A percentile compares a stretch with the other conserved stretches of the same genome.
These are phyloP conservation scores for Spiromastix sp. DNA, from an alignment of 2,329 filamentous ascomycete species.

Conservation along the genomic window DNA sequence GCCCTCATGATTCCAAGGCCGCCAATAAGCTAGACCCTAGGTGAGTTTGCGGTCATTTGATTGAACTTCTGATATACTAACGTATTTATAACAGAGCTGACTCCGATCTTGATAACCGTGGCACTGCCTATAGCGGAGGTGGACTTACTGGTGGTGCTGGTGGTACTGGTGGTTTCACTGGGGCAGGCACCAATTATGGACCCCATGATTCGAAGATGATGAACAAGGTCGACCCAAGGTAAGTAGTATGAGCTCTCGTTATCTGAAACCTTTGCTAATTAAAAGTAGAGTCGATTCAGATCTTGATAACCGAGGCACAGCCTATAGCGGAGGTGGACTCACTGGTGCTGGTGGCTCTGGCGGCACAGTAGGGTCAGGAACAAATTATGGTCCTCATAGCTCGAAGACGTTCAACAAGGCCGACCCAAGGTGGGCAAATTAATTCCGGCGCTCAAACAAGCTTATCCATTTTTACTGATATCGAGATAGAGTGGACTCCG, in stretches of 20 bases:
- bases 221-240: constrained; percentile 33
- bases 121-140: background rate
- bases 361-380: too few species aligned
- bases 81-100: too few species aligned
- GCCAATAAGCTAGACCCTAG: constrained; percentile 31
- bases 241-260: too few species aligned
- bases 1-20: constrained; percentile 28
- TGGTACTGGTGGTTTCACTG: background rate
- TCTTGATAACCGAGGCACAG: background rate
- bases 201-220: constrained; percentile 28
- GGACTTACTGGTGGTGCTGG: too few species aligned
- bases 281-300: background rate
- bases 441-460: too few species aligned
- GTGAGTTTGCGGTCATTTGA: constrained; percentile 20
- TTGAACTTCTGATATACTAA: too few species aligned
- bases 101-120: background rate
- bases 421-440: constrained; percentile 17
- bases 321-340: background rate
- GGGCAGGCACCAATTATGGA: constrained; percentile 15
- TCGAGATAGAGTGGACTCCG: background rate
- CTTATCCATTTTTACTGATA: background rate
- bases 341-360: too few species aligned
- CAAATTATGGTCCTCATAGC: constrained; percentile 28
- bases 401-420: constrained; percentile 22
- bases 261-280: too few species aligned